A percentile compares a stretch with the other conserved stretches of the same genome.
These are phyloP conservation scores for Solanum etuberosum DNA, from an alignment of 257 asterid species.

Conservation along the genomic window DNA sequence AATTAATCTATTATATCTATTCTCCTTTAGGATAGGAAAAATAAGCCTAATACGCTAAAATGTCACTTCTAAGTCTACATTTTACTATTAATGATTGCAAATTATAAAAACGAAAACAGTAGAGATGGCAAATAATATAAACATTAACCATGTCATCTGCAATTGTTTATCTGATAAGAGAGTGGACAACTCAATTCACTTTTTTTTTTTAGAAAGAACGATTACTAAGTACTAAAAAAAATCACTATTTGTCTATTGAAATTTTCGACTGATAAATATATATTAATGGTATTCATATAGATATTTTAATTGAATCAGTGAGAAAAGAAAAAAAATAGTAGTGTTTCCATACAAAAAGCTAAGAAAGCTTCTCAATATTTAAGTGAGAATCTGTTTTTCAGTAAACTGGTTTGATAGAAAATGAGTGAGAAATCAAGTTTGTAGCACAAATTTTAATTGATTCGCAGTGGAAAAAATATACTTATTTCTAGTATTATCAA, in stretches of 20 bases:
- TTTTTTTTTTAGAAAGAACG: neutral
- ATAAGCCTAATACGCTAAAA: neutral
- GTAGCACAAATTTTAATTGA: too few relatives aligned
- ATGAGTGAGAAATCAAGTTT: too few relatives aligned
- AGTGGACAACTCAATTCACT: neutral
- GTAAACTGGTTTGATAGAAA: too few relatives aligned
- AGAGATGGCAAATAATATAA: neutral
- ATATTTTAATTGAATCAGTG: neutral
- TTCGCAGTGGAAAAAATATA: rapidly evolving
- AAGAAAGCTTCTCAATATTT: too few relatives aligned
- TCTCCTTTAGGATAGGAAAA: neutral
- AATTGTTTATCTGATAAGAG: neutral
- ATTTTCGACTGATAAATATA: too few relatives aligned
- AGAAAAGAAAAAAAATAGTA: neutral
- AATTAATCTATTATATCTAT: neutral
- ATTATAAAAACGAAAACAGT: neutral
- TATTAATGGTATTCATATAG: too few relatives aligned
- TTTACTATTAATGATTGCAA: neutral
- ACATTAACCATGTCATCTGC: neutral
- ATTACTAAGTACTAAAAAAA: too few relatives aligned
- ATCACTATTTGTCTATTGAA: too few relatives aligned
- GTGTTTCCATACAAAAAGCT: neutral
- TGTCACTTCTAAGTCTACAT: neutral
- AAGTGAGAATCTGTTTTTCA: neutral
- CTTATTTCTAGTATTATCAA: neutral